Evolutionary conservation across 176 grass and related monocot genomes (phyloP).

Genomic region (Hyparrhenia diplandra): DNA sequence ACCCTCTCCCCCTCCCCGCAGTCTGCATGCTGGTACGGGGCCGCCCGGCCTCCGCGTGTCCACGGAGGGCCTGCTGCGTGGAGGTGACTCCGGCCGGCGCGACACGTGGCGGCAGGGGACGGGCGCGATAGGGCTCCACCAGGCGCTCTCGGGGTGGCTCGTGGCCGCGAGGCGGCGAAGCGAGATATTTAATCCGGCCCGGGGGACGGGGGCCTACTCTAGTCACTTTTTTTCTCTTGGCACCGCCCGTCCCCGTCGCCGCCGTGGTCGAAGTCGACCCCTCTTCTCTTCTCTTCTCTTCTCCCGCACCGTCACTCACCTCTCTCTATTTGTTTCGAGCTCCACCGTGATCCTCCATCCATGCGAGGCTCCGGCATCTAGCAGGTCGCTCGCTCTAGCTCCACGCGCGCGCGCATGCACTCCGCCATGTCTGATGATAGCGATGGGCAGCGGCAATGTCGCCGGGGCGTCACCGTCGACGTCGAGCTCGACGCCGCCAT

Average conservation of each 20-base stretch:
- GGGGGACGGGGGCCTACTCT: not conserved
- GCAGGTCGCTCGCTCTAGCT: too few relatives aligned
- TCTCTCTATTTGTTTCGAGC: not conserved
- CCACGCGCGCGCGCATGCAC: too few relatives aligned
- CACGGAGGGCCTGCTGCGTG: conserved; percentile 17
- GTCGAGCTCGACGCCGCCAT: conserved; percentile 78
- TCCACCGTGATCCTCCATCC: not conserved
- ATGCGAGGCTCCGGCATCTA: not conserved
- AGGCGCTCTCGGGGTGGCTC: not conserved
- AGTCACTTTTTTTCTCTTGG: not conserved
- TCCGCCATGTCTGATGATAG: conserved; percentile 48
- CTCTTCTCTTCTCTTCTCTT: too few relatives aligned
- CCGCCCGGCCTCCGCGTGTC: conserved; percentile 41
- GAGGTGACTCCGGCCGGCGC: not conserved
- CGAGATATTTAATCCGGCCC: conserved; percentile 8
- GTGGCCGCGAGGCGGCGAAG: not conserved
- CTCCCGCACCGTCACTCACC: too few relatives aligned
- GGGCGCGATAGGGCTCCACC: conserved; percentile 19
- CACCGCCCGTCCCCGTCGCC: not conserved
- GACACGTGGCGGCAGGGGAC: conserved; percentile 27
- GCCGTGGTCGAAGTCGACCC: not conserved
- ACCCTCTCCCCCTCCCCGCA: not conserved
- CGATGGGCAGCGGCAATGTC: conserved; percentile 32
- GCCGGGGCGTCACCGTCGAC: conserved; percentile 40
- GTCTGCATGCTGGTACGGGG: conserved; percentile 45